Evolutionary conservation across 306 rosid genomes (phyloP), one percentile per base, ranked within the genome.

Genomic region (Quercus agrifolia): DNA sequence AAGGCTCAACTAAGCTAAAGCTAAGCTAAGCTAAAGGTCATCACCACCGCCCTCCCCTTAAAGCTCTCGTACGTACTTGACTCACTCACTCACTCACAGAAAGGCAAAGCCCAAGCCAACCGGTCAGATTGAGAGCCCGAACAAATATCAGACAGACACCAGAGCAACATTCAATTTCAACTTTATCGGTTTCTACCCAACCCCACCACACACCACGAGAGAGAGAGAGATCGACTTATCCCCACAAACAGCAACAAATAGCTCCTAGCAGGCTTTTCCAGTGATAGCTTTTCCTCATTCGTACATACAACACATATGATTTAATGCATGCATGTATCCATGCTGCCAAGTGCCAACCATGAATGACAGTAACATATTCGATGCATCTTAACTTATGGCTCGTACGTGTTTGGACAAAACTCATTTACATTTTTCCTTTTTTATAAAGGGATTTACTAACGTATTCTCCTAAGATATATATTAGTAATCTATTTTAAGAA

Each of bases 171-270:
- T 89, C 71, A 75, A 51, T 77, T 70, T 30, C 58, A 76, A 85
- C 92, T 89, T 91, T 89, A 88, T 88, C 74, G 93, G 83, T 79
- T 83, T 82, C 84, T 85, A 81, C 78, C 83, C 86, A 67, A 25
- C 80, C 69, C 75, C 76, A 82, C 79, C 83, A 63, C 81, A 64
- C 44, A 55, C 31, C 41, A n/a, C 56, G 21, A 70, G 82, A 84
- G 38, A 67, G 75, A 82, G 80, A 86, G 76, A 89, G 97, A 90
- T 89, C 93, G 89, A 81, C 88, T 86, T 76, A 84, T 88, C 89
- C 92, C 86, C 91, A 74, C 91, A 75, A 86, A 88, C 97, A 90
- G 86, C 90, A 83, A 77, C 86, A 88, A 91, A 87, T 83, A 90
- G 89, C 94, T 87, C 86, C 66, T 52, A 72, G 21, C 90, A 80